phyloP scores from a whole-genome alignment of 2,329 filamentous ascomycete species.

The Microsporum audouinii region DNA sequence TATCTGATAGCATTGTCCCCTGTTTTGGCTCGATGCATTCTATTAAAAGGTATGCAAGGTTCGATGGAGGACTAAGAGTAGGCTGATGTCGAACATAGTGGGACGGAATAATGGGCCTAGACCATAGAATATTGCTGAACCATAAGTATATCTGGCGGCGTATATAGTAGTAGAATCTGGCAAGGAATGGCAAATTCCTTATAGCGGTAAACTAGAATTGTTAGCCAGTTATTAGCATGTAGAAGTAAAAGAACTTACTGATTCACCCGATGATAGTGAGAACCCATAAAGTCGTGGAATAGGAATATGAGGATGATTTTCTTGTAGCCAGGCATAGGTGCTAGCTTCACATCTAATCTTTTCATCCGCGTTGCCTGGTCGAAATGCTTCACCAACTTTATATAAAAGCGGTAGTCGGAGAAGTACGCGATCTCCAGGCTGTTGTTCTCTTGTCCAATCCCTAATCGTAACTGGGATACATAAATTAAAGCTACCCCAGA shows the following conservation, averaged over 20 bases:
- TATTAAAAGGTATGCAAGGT: conserved; percentile 13
- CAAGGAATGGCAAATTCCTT: background rate
- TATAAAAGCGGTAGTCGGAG: conserved; percentile 3
- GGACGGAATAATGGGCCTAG: background rate
- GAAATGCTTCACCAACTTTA: conserved; percentile 4
- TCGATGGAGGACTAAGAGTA: background rate
- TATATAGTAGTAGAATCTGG: background rate
- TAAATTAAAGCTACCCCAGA: conserved; percentile 28
- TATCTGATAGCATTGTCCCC: conserved; percentile 18
- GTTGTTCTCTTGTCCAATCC: background rate
- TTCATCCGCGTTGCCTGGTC: conserved; percentile 8
- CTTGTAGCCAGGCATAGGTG: conserved; percentile 2
- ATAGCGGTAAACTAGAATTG: conserved; percentile 13
- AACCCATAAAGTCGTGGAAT: conserved; percentile 15
- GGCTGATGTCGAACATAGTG: background rate
- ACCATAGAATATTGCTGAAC: background rate
- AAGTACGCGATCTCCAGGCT: background rate
- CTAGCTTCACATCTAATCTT: conserved; percentile 6
- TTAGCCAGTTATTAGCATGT: conserved; percentile 18
- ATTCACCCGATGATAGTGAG: conserved; percentile 7
- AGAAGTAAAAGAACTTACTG: background rate
- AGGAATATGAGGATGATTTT: conserved; percentile 9
- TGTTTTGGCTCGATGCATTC: conserved; percentile 16
- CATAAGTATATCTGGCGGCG: background rate
- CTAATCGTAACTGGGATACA: conserved; percentile 18